Conservation (phyloP, 257 asterid genomes). For the Solanum stenotomum region DNA sequence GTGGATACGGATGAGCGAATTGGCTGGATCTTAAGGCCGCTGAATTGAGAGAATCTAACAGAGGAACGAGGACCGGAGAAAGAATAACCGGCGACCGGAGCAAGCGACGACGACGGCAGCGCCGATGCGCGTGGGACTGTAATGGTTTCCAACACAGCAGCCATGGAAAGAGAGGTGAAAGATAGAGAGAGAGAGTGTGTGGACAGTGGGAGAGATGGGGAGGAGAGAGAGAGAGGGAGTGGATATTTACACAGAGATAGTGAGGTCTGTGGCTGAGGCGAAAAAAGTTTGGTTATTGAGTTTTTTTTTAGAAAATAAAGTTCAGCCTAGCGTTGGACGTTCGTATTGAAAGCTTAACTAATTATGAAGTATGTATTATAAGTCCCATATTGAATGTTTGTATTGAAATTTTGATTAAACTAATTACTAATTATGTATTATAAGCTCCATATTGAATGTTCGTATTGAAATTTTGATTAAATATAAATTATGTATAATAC, state of each 20-base stretch:
- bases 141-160: conserved; percentile 60
- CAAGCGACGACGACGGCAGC: conserved; percentile 34
- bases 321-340: no score
- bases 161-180: conserved; percentile 34
- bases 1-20: conserved; percentile 36
- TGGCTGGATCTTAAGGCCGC: conserved; percentile 55
- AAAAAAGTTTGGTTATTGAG: not conserved
- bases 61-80: conserved; percentile 24
- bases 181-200: not conserved
- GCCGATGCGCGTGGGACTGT: conserved; percentile 61
- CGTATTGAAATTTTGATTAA: no score
- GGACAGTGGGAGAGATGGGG: not conserved
- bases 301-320: no score
- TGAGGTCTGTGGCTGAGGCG: conserved; percentile 18
- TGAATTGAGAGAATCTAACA: conserved; percentile 46
- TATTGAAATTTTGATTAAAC: no score
- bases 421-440: no score
- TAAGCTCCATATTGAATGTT: fast-evolving
- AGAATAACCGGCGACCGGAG: conserved; percentile 29
- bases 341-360: no score
- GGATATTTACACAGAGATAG: conserved; percentile 6
- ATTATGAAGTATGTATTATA: no score
- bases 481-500: fast-evolving
- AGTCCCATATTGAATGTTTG: fast-evolving
- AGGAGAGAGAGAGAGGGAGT: not conserved